Evolutionary conservation across 2,329 filamentous ascomycete genomes (phyloP).

Genomic region (Eutypella sp.): DNA sequence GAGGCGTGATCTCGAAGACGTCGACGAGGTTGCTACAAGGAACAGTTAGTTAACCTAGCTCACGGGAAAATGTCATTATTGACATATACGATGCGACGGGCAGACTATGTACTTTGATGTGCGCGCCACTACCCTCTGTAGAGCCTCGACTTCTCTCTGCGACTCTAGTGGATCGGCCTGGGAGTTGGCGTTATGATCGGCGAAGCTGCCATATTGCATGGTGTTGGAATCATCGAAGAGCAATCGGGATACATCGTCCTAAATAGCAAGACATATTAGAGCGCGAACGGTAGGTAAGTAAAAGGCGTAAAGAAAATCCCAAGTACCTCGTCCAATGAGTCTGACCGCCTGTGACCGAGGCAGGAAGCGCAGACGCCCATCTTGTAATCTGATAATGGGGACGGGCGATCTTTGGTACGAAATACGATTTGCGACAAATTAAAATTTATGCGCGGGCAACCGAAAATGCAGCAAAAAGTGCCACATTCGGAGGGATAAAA

Average conservation of each 20-base stretch:
- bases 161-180: constrained; percentile 58
- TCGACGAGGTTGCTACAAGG: constrained; percentile 58
- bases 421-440: neutral
- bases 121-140: constrained; percentile 58
- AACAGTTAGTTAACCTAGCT: constrained; percentile 15
- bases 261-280: no score
- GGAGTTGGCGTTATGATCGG: constrained; percentile 47
- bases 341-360: constrained; percentile 46
- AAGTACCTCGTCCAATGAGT: constrained; percentile 51
- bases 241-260: constrained; percentile 54
- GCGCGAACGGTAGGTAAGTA: no score
- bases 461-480: constrained; percentile 1
- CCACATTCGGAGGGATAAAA: constrained; percentile 1
- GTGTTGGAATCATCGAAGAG: constrained; percentile 57
- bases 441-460: neutral
- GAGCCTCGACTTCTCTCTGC: constrained; percentile 59
- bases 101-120: constrained; percentile 53
- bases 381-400: constrained; percentile 1
- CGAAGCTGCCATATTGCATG: constrained; percentile 59
- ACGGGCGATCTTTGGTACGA: no score
- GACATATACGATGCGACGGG: neutral
- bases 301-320: constrained; percentile 3
- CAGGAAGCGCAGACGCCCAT: constrained; percentile 62
- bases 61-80: neutral
- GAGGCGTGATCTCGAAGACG: constrained; percentile 60